phyloP scores from a whole-genome alignment of 2,329 filamentous ascomycete species.

The Kalaharituber pfeilii region DNA sequence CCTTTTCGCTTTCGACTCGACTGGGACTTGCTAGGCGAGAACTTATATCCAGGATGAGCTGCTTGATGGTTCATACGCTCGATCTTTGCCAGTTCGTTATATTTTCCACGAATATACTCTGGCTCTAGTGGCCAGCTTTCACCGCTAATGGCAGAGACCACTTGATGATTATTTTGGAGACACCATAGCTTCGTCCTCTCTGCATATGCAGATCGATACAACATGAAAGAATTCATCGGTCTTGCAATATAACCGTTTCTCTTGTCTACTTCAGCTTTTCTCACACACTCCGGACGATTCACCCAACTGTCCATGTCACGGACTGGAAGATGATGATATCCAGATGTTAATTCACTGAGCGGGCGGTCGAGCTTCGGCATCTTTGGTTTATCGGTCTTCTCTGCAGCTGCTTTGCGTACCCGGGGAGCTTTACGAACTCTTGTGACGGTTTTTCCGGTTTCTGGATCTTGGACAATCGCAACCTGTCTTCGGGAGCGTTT shows the following conservation, averaged over 20 bases:
- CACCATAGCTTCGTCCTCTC: slow-evolving; percentile 69
- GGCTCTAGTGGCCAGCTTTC: slow-evolving; percentile 72
- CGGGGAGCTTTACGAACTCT: slow-evolving; percentile 10
- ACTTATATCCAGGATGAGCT: slow-evolving; percentile 86
- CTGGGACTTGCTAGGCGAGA: slow-evolving; percentile 59
- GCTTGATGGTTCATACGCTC: slow-evolving; percentile 71
- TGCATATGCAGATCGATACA: slow-evolving; percentile 86
- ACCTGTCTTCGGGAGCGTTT: neutral
- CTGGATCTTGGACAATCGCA: neutral
- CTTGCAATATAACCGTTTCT: slow-evolving; percentile 68
- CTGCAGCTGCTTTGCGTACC: slow-evolving; percentile 13
- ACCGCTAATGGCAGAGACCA: slow-evolving; percentile 76
- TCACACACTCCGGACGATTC: slow-evolving; percentile 47
- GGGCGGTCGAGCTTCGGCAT: slow-evolving; percentile 44
- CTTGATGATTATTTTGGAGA: slow-evolving; percentile 77
- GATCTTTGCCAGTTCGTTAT: slow-evolving; percentile 58
- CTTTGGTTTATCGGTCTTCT: slow-evolving; percentile 17
- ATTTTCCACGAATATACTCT: slow-evolving; percentile 52
- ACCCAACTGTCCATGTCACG: slow-evolving; percentile 70
- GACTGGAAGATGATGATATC: slow-evolving; percentile 44
- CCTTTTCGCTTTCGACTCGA: slow-evolving; percentile 34
- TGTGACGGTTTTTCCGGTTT: neutral
- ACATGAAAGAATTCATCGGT: slow-evolving; percentile 96
- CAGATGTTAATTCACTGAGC: slow-evolving; percentile 51
- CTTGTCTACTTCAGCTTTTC: slow-evolving; percentile 49